Evolutionary conservation across 2,329 filamentous ascomycete species (phyloP).

Genomic region (Fusarium graminum): DNA sequence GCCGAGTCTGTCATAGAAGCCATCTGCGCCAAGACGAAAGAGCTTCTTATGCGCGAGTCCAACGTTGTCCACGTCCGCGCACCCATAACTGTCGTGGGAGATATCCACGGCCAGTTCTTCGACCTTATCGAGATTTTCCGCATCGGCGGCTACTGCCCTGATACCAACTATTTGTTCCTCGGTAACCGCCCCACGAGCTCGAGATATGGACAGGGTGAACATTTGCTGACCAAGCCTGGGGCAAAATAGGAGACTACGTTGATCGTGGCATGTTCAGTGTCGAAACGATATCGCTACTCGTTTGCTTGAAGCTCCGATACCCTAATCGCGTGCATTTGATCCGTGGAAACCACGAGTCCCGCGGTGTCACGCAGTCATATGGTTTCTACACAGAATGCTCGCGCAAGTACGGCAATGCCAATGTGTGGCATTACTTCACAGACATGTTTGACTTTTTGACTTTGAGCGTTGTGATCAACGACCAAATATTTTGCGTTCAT

Average conservation of each 20-base stretch:
- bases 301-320: constrained; percentile 97
- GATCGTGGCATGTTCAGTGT: constrained; percentile 99
- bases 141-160: constrained; percentile 95
- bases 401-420: constrained; percentile 97
- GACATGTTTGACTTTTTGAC: constrained; percentile 99
- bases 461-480: constrained; percentile 95
- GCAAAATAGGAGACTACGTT: constrained; percentile 85
- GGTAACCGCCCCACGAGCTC: constrained; percentile 64
- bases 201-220: constrained; percentile 1
- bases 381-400: constrained; percentile 99
- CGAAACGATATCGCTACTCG: constrained; percentile 96
- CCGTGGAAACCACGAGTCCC: constrained; percentile 96
- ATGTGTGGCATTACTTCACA: constrained; percentile 99
- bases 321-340: constrained; percentile 96
- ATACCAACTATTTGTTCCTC: constrained; percentile 98
- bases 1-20: constrained; percentile 98
- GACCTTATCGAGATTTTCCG: constrained; percentile 99
- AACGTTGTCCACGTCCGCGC: constrained; percentile 98
- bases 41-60: constrained; percentile 99
- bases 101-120: constrained; percentile 99
- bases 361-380: constrained; percentile 98
- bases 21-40: constrained; percentile 99
- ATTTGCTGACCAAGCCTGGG: constrained; percentile 27
- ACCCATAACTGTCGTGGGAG: constrained; percentile 95
- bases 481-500: constrained; percentile 99